Conservation (phyloP, 2,329 filamentous ascomycete species). For the Rhexocercosporidium sp. region DNA sequence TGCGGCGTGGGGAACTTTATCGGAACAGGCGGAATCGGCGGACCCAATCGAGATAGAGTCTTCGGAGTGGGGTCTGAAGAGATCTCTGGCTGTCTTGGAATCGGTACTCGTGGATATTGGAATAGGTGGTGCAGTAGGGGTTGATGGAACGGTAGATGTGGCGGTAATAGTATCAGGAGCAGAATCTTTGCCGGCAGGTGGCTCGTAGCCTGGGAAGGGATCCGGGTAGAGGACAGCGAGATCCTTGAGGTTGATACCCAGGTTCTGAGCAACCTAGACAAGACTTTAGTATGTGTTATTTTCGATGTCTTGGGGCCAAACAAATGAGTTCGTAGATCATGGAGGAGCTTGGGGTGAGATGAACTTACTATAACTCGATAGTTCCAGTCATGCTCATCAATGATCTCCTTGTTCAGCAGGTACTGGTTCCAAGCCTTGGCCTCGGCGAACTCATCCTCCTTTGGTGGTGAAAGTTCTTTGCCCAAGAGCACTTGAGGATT, state of each 20-base stretch:
- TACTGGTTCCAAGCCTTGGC: neutral
- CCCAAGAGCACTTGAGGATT: neutral
- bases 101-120: neutral
- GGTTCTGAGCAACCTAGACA: neutral
- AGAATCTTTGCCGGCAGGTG: neutral
- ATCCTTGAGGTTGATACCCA: conserved; percentile 7
- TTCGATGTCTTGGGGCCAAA: too few species aligned
- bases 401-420: conserved; percentile 10
- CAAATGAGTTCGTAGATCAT: too few species aligned
- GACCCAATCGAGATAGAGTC: neutral
- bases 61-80: neutral
- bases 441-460: neutral
- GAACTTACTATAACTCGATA: neutral
- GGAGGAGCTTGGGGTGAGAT: too few species aligned
- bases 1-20: neutral
- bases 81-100: too few species aligned
- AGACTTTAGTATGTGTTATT: too few species aligned
- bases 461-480: neutral
- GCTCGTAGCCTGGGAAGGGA: conserved; percentile 8
- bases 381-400: conserved; percentile 2
- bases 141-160: neutral
- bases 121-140: neutral
- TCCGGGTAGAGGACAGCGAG: neutral
- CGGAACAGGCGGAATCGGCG: neutral
- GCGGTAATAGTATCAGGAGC: neutral